Evolutionary conservation across 2,329 filamentous ascomycete species (phyloP), one percentile per base, ranked within the genome.

Genomic region (Aquanectria penicillioides): DNA sequence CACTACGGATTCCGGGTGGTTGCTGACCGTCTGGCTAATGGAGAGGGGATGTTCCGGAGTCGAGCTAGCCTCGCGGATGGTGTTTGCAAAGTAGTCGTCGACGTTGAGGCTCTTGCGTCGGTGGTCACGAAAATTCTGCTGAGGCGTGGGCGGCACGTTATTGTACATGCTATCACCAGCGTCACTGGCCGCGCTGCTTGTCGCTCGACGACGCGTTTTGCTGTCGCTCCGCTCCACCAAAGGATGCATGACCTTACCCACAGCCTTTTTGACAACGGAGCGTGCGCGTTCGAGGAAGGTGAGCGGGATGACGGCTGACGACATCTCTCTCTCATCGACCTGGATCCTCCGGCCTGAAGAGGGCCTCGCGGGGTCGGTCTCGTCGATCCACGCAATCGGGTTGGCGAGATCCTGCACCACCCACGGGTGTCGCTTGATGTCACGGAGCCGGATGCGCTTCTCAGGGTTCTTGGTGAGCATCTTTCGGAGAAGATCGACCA

Each of bases 341-440:
- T 97, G 90, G 69, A 99, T 98, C 75, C 88, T 93, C 72, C 90
- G 89, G 65, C 93, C 93, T 55, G 91, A 87, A 26, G 88, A 89
- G 59, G 89, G 89, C 29, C 89, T 86, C 31, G 87, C 89, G 2
- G 94, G 93, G 70, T 98, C 94, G 1, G 94, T 97, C 63, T 97
- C 93, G 68, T 97, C 93, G n/a, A 97, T 86, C 95, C 95, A 99
- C 9, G 84, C 82, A 26, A 86, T 80, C 31, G 89, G 86, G 66
- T 97, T 89, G 28, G 86, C 79, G 40, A 98, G 86, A 63, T 90
- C 93, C 57, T 89, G 82, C 1, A 94, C 82, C 13, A 98, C 90
- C 95, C 95, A 99, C 5, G 90, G 89, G 72, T 99, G 95, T 59
- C 91, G 89, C 75, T 98, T 98, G 69, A 98, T 94, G 68, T 97